Evolutionary conservation across 257 asterid genomes (phyloP).

Genomic region (Paraleonurus japonicus): DNA sequence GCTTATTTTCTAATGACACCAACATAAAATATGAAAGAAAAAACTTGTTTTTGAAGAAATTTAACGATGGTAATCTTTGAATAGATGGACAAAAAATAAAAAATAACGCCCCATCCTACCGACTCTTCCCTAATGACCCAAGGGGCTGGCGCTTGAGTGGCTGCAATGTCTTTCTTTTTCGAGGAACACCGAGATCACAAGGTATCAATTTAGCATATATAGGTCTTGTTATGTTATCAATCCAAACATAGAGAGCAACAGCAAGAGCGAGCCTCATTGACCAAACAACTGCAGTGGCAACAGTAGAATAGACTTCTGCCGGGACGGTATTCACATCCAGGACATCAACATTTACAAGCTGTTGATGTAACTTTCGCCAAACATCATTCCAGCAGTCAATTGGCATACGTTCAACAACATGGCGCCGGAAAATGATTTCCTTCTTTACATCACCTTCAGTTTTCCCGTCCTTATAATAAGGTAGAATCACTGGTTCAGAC

Average conservation of each 20-base stretch:
- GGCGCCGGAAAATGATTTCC: slow-evolving; percentile 78
- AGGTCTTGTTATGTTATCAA: slow-evolving; percentile 82
- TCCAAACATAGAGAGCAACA: slow-evolving; percentile 74
- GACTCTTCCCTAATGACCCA: slow-evolving; percentile 95
- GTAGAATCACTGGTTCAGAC: slow-evolving; percentile 71
- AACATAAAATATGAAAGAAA: neutral
- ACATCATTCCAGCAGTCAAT: slow-evolving; percentile 97
- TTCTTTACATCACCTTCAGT: slow-evolving; percentile 40
- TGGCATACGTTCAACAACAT: slow-evolving; percentile 88
- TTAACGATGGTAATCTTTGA: neutral
- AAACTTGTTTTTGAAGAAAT: neutral
- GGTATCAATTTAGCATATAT: slow-evolving; percentile 86
- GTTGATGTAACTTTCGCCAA: slow-evolving; percentile 95
- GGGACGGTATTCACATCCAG: slow-evolving; percentile 67
- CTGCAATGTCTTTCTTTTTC: slow-evolving; percentile 46
- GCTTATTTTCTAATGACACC: slow-evolving; percentile 19
- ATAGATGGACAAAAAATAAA: neutral
- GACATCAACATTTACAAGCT: slow-evolving; percentile 90
- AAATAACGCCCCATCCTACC: slow-evolving; percentile 49
- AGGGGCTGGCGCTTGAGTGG: slow-evolving; percentile 66
- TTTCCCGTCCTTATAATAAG: slow-evolving; percentile 70
- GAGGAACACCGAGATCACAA: slow-evolving; percentile 87
- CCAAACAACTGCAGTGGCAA: slow-evolving; percentile 95
- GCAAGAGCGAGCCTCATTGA: slow-evolving; percentile 96
- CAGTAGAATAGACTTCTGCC: slow-evolving; percentile 74